Percentiles rank a stretch among this genome's conserved stretches.
Conservation (phyloP, 495 filamentous ascomycete genomes). For the Xylaria grammica region DNA sequence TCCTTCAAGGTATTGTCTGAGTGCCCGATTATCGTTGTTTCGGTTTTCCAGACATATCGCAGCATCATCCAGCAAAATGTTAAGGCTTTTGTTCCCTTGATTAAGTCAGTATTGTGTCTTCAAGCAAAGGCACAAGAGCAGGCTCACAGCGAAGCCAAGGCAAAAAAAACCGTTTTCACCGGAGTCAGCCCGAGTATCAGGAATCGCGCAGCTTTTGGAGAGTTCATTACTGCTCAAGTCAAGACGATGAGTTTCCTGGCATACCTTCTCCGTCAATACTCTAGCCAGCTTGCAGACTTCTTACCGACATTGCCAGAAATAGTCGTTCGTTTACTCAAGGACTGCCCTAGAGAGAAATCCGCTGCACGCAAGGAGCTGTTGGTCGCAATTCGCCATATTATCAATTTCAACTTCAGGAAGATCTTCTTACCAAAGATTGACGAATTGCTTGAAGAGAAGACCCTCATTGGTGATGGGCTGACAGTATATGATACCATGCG, state of each 20-base stretch:
- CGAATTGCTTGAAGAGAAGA: conserved; percentile 90
- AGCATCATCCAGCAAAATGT: conserved; percentile 80
- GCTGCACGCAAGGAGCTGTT: conserved; percentile 92
- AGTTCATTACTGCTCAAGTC: conserved; percentile 96
- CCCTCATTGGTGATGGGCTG: conserved; percentile 91
- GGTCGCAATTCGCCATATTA: conserved; percentile 96
- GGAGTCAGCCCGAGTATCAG: conserved; percentile 94
- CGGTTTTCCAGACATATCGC: conserved; percentile 93
- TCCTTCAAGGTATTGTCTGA: conserved; percentile 98
- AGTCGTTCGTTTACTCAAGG: conserved; percentile 87
- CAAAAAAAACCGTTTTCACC: conserved; percentile 79
- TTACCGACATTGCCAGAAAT: conserved; percentile 86
- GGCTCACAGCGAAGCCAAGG: conserved; percentile 81
- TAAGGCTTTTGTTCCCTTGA: conserved; percentile 88
- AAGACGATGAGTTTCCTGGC: conserved; percentile 99
- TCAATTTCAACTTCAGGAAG: conserved; percentile 97
- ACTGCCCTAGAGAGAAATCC: conserved; percentile 93
- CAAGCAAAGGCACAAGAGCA: conserved; percentile 94
- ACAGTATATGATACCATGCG: conserved; percentile 97
- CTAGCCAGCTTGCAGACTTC: conserved; percentile 87
- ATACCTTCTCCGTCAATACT: conserved; percentile 87
- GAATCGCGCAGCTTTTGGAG: conserved; percentile 92
- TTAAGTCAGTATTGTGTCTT: conserved; percentile 85
- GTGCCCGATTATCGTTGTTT: conserved; percentile 98
- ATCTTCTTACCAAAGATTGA: conserved; percentile 96